Evolutionary conservation across 2,329 filamentous ascomycete species (phyloP).

Genomic region (Fusarium sp.): DNA sequence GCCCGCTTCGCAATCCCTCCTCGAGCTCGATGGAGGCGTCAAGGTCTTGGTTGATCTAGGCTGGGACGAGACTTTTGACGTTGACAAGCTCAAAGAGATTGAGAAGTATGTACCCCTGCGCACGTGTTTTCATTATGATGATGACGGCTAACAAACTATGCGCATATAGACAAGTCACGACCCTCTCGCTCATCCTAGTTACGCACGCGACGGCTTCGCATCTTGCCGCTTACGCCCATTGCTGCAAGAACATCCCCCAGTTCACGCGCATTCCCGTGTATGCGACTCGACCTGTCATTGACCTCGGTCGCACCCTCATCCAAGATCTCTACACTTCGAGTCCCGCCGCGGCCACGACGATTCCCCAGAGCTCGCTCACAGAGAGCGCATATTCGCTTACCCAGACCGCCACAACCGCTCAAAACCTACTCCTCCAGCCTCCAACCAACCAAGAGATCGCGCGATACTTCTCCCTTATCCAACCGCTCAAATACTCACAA

Average conservation of each 20-base stretch:
- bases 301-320: slow-evolving; percentile 87
- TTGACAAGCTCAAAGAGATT: slow-evolving; percentile 82
- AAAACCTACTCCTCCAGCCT: slow-evolving; percentile 71
- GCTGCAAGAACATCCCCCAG: slow-evolving; percentile 93
- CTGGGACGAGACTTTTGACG: slow-evolving; percentile 93
- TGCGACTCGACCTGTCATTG: slow-evolving; percentile 92
- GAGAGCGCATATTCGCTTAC: slow-evolving; percentile 67
- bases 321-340: slow-evolving; percentile 94
- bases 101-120: slow-evolving; percentile 74
- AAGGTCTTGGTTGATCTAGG: slow-evolving; percentile 95
- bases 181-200: slow-evolving; percentile 90
- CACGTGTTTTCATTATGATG: neutral
- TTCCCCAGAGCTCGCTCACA: slow-evolving; percentile 77
- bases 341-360: slow-evolving; percentile 85
- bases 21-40: slow-evolving; percentile 96
- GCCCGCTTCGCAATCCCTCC: slow-evolving; percentile 89
- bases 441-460: slow-evolving; percentile 91
- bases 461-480: slow-evolving; percentile 89
- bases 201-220: slow-evolving; percentile 94
- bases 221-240: slow-evolving; percentile 92
- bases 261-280: slow-evolving; percentile 95
- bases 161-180: slow-evolving; percentile 79
- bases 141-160: slow-evolving; percentile 36
- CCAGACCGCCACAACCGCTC: slow-evolving; percentile 60
- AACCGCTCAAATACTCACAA: slow-evolving; percentile 95